Base-by-base conservation (phyloP, 1,284 basidiomycete species). In the Cystobasidium pallidum region DNA sequence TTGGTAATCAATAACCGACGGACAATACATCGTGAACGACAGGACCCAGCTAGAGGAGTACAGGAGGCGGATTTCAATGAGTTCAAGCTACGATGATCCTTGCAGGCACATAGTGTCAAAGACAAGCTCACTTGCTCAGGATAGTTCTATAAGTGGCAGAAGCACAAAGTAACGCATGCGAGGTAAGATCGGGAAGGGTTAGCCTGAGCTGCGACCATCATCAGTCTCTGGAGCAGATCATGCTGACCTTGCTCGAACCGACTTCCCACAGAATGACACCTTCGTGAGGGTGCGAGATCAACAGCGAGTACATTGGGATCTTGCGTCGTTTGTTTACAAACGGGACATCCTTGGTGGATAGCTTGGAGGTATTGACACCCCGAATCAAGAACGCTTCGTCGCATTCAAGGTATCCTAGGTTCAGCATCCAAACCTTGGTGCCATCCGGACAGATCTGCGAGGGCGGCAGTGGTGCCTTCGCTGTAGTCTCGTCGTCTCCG, bases 201-300 rank as follows among this genome's bases (percentile, higher is more conserved):
- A 57, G 54, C 54, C 32, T 34, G 54, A n/a, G 54, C 15, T n/a
- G 30, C 19, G 1, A 34, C 1, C 13, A 55, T 8, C 10, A 28
- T 13, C 30, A 57, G 30, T 28, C 13, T 17, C 30, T 1, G 21
- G n/a, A 36, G 11, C 19, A 32, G 6, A 0, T n/a, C n/a, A 1
- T 13, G 15, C 72, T 72, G 8, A 78, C 76, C 41, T 75, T 76
- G 32, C 78, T 78, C n/a, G 72, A 77, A 10, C 79, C 79, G 1
- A 77, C 78, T 73, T 80, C 79, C 77, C 76, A 80, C 1, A 80
- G 72, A 32, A 80, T 79, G 7, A 80, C 64, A 6, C 79, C 79
- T 47, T 77, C 79, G 47, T 74, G 68, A 13, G 79, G 79, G 68
- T 79, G 78, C 26, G 78, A 78, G 72, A 80, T 80, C 30, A 80